Evolutionary conservation across 176 grass and related monocot species (phyloP), one percentile per base, ranked within the genome.

Genomic region (Secale cereale): DNA sequence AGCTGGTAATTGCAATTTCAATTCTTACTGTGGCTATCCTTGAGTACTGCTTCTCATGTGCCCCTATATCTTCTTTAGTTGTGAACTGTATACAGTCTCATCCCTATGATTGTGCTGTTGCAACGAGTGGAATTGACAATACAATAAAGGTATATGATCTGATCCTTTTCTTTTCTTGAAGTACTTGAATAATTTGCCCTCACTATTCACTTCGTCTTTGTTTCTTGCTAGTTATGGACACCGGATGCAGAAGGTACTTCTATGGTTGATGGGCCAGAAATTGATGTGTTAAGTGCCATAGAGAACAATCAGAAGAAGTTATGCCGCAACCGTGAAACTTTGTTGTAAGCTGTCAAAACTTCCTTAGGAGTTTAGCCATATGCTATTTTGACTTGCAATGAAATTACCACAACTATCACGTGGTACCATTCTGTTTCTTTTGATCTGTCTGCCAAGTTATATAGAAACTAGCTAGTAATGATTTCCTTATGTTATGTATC

Each of bases 81-180:
- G 97, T 99, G 69, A 99, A 99, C 76, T 99, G 97, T 82, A 91
- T 99, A 94, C 97, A 99, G 65, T 87, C 91, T 87, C 97, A 99
- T 92, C 97, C 97, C 22, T 92, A 89, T 43, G 97, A 99, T 77
- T 99, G 93, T 74, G 88, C 86, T 82, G 81, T 99, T 89, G 93
- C 93, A 62, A 99, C 97, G 48, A 99, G 93, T 80, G 97, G 93
- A 30, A 99, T 99, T 43, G 97, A 99, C 85, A 94, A 89, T 70
- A 94, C 93, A 40, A 86, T 99, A 56, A 99, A 99, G 90, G 97
- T 99, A 93, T 87, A 17, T 37, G 29, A 71, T 74, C 46, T 77
- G 45, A 65, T 77, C 45, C 15, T 39, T 62, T 59, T 74, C 12
- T 72, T 71, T 82, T 74, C 19, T 80, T 65, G 28, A 62, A 33